Conservation (phyloP, 768 basidiomycete genomes). For the Pleurotus eryngii region DNA sequence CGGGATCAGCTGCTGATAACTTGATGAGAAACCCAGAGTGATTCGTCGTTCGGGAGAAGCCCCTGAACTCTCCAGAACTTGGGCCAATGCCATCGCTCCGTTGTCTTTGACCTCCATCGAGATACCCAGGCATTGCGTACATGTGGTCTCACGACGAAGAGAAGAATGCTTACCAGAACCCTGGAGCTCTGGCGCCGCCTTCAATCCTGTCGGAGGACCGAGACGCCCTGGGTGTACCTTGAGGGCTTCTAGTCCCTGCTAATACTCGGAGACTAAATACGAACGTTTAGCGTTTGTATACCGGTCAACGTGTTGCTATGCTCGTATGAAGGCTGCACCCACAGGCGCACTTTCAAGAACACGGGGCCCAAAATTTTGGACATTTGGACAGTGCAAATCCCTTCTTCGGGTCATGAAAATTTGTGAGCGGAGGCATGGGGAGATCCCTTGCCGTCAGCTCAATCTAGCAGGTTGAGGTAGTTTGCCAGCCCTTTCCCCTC, state of each 20-base stretch:
- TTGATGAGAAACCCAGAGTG: no score
- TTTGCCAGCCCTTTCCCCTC: background rate
- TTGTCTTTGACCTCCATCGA: background rate
- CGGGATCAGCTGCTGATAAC: no score
- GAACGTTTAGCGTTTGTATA: background rate
- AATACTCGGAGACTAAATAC: background rate
- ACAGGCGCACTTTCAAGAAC: background rate
- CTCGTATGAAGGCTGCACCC: background rate
- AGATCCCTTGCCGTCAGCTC: background rate
- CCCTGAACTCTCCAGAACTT: no score
- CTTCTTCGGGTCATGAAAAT: background rate
- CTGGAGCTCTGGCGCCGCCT: background rate
- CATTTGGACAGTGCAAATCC: background rate
- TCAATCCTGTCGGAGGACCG: background rate
- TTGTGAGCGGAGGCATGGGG: background rate
- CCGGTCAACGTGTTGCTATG: background rate
- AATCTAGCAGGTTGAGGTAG: background rate
- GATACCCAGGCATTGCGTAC: background rate
- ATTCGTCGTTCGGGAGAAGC: no score
- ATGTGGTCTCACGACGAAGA: background rate
- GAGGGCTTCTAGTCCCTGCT: background rate
- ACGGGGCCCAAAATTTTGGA: background rate
- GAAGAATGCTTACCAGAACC: background rate
- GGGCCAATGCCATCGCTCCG: no score
- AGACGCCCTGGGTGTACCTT: background rate